Evolutionary conservation across 768 basidiomycete genomes (phyloP), one percentile per base, ranked within the genome.

Genomic region (Mycena rebaudengoi): DNA sequence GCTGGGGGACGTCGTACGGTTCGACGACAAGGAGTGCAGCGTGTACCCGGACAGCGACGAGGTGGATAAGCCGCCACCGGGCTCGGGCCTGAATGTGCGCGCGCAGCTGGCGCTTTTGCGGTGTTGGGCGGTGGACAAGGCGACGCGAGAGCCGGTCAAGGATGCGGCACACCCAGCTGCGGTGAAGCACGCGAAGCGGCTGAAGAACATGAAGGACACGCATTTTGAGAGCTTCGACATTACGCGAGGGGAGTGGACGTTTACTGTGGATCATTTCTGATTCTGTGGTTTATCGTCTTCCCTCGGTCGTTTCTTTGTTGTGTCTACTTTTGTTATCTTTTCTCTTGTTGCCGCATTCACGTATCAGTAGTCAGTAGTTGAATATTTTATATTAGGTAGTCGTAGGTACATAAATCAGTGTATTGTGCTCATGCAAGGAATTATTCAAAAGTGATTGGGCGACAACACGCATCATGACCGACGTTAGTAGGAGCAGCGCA

Each of bases 1-100:
- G 30, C 82, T 95, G 5, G 97, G 96, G n/a, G 88, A 90, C 59
- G 85, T 95, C 61, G 86, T 99, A 25, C 84, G 90, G 45, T 96
- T 99, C 74, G 91, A 93, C 62, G 90, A 95, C 74, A 93, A 92
- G 82, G 95, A 96, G 74, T 93, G 94, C 71, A 91, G 88, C 48
- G 96, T 99, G 35, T 99, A 99, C 75, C 94, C 95, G 1, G 96
- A 97, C 64, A 88, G 88, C 60, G 90, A 91, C 52, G 90, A 92
- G n/a, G 86, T 85, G 45, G 89, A 92, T 70, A 96, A 96, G 77
- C 94, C 95, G 0, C 83, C 88, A 11, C 85, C 88, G 21, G 95
- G 96, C 16, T 82, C 88, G 21, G 98, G 98, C 35, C 82, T 99
- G 57, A 99, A 99, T 72, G 95, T 96, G 23, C 88, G 85, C 29